Evolutionary conservation across 805 yeast genomes (phyloP), one percentile per base, ranked within the genome.

Genomic region (Candida silvicultrix): DNA sequence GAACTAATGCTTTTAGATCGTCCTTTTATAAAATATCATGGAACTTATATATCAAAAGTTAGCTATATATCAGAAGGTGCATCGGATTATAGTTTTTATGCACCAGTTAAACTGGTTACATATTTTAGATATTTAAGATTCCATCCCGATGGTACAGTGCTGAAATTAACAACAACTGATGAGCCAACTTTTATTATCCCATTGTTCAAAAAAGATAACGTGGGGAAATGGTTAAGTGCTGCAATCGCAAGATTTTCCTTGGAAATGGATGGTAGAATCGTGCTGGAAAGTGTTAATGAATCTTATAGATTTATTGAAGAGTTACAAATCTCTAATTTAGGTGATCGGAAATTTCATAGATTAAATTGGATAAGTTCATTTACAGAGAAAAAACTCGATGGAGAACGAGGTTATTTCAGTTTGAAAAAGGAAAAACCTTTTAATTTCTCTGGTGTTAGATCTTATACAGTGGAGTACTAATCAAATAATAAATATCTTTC

Each of bases 71-170:
- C 95, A 45, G 89, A 86, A 57, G 97, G 97, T 34, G 83, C 86
- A 2, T 74, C 81, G 43, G 75, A 80, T 9, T 86, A 79, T 52
- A 77, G 81, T 40, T 77, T 86, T 1, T 70, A 71, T 28, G 74
- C 85, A 6, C 97, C 97, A 2, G 78, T 86, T 19, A 80, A 87
- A 54, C 80, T 89, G 60, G 85, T 92, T 37, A 87, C 97, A 0
- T 92, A 92, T 59, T 92, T 88, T 60, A 69, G 99, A 51, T 94
- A 89, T 62, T 65, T 83, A 32, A 71, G 97, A 50, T 89, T 92
- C 58, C 85, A 74, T 60, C 82, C 83, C 0, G 85, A 85, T 57
- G 97, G 98, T 0, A 68, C 75, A 1, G 84, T 88, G 49, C 66
- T 86, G 38, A 78, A 85, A 58, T 72, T 86, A 25, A 72, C 88